phyloP scores from a whole-genome alignment of 345 rosid genomes.

The Sisymbrium irio region DNA sequence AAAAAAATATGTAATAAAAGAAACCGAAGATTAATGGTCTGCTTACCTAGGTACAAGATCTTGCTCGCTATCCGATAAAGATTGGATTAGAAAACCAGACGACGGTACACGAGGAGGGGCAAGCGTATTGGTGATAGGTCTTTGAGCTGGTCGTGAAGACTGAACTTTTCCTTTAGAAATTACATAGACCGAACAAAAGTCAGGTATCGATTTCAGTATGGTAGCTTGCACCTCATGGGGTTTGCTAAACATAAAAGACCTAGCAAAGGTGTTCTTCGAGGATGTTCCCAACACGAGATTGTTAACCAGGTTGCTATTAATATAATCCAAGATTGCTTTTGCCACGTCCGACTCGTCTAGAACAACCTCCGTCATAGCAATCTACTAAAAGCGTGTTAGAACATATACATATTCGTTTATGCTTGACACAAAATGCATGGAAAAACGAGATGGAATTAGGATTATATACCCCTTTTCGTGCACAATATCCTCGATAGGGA shows the following conservation, averaged over 20 bases:
- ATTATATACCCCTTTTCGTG: constrained; percentile 72
- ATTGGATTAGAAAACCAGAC: constrained; percentile 28
- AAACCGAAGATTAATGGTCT: neutral
- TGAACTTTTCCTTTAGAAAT: constrained; percentile 66
- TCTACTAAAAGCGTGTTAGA: constrained; percentile 33
- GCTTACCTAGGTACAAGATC: constrained; percentile 37
- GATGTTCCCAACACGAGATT: constrained; percentile 64
- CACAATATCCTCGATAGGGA: constrained; percentile 67
- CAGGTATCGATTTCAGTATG: constrained; percentile 57
- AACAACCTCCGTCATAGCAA: constrained; percentile 51
- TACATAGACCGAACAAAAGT: constrained; percentile 73
- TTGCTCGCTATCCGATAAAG: constrained; percentile 26
- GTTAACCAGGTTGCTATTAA: constrained; percentile 45
- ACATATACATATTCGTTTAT: neutral
- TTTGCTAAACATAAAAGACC: constrained; percentile 38
- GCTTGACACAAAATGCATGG: neutral
- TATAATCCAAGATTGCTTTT: constrained; percentile 53
- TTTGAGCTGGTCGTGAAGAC: constrained; percentile 48
- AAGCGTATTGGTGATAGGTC: constrained; percentile 43
- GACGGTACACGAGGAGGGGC: constrained; percentile 51
- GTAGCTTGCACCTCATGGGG: constrained; percentile 47
- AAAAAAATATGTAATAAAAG: neutral
- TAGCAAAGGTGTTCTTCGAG: constrained; percentile 53
- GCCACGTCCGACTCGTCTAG: constrained; percentile 56
- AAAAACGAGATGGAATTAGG: neutral